Conservation (phyloP, 2,329 filamentous ascomycete species). For the Arthrobotrys conoides region DNA sequence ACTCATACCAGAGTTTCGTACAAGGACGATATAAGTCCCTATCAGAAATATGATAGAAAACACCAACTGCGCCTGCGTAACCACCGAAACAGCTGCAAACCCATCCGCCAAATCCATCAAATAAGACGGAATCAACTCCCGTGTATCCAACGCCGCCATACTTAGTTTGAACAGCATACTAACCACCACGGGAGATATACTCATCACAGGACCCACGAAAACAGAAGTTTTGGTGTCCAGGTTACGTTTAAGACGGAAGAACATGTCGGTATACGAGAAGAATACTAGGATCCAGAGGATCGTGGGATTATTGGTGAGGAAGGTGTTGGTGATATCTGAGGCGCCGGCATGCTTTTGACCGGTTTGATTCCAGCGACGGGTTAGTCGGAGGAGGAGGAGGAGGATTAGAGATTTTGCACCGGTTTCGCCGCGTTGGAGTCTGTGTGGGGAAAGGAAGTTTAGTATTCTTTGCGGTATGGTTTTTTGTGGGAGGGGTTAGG, state of each 20-base stretch:
- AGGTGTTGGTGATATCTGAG: slow-evolving; percentile 83
- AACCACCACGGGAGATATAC: slow-evolving; percentile 68
- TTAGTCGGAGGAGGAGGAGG: slow-evolving; percentile 76
- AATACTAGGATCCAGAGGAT: slow-evolving; percentile 82
- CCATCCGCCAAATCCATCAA: slow-evolving; percentile 67
- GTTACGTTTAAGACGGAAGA: slow-evolving; percentile 69
- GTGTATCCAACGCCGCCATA: slow-evolving; percentile 88
- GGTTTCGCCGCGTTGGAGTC: slow-evolving; percentile 53
- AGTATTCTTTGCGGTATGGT: background rate
- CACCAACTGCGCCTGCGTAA: slow-evolving; percentile 68
- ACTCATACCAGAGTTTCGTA: slow-evolving; percentile 16
- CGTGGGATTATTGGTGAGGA: slow-evolving; percentile 75
- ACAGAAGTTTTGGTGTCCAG: slow-evolving; percentile 67
- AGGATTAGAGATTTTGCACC: slow-evolving; percentile 68
- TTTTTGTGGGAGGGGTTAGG: background rate
- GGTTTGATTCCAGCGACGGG: slow-evolving; percentile 92
- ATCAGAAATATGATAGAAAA: slow-evolving; percentile 63
- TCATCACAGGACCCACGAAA: slow-evolving; percentile 68
- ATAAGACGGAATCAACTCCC: slow-evolving; percentile 76
- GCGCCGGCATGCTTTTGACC: slow-evolving; percentile 96
- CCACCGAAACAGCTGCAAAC: slow-evolving; percentile 68
- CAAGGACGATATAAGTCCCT: slow-evolving; percentile 67
- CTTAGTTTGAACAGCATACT: slow-evolving; percentile 89
- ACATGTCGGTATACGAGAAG: slow-evolving; percentile 77
- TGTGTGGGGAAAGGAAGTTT: slow-evolving; percentile 62